Base-by-base conservation (phyloP, 805 yeast species). In the Spathaspora passalidarum region DNA sequence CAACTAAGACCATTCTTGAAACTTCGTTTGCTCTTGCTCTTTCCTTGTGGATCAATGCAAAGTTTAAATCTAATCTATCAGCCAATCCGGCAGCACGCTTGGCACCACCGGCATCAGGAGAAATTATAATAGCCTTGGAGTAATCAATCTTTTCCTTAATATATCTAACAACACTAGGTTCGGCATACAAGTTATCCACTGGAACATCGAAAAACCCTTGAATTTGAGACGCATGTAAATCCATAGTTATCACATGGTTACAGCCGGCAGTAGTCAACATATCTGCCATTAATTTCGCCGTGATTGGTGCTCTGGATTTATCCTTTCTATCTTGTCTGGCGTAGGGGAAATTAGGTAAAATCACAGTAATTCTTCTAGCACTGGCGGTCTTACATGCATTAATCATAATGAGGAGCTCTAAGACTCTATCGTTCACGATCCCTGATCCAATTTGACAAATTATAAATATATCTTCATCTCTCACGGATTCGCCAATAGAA, bases 31-130 rank as follows among this genome's bases (percentile, higher is more conserved):
- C 97, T 60, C 86, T 81, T 41, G 88, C 92, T 61, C 99, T 81
- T 72, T 92, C 99, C 65, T 92, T 92, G 71, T 92, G 99, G 57
- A 92, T 94, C 62, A 92, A 80, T 0, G 99, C 98, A 69, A 92
- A 92, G 63, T 86, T 89, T 56, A 92, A 78, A 58, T 94, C 98
- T 53, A 94, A 74, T 57, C 86, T 81, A 60, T 92, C 98, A 11
- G 98, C 98, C 43, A 92, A 72, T 4, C 91, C 83, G 2, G 98
- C 98, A 21, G 91, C 99, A 54, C 99, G 80, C 67, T 92, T 92
- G 45, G 98, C 98, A 49, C 99, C 99, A 56, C 99, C 99, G 2
- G 99, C 99, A 70, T 92, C 99, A 2, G 99, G 99, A 4, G 97
- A 89, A 10, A 92, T 95, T 45, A 92, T 80, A 43, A 90, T 88